Percentiles rank a stretch among this genome's conserved stretches.
phyloP scores from a whole-genome alignment of 2,329 filamentous ascomycete species.

The Beauveria sp. region DNA sequence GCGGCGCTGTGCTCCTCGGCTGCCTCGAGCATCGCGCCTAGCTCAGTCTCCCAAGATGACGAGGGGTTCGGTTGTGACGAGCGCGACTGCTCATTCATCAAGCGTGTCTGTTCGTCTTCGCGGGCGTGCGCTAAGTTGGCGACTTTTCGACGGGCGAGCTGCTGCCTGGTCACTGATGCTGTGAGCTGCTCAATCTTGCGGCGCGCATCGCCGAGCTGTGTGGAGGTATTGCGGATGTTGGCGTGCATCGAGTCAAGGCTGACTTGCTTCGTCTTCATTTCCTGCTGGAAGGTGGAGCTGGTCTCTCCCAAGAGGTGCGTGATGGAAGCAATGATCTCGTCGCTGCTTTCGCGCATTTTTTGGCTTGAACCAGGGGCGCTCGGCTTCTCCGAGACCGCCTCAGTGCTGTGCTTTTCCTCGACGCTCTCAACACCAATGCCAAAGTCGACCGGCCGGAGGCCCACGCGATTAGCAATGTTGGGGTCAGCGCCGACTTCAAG shows the following conservation, averaged over 20 bases:
- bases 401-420: conserved; percentile 36
- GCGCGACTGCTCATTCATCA: conserved; percentile 33
- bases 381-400: conserved; percentile 33
- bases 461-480: conserved; percentile 84
- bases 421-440: conserved; percentile 67
- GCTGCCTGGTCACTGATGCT: conserved; percentile 54
- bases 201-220: conserved; percentile 69
- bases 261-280: conserved; percentile 76
- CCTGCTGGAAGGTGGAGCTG: conserved; percentile 68
- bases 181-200: conserved; percentile 65
- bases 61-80: conserved; percentile 38
- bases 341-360: conserved; percentile 62
- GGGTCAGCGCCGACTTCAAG: conserved; percentile 92
- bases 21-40: conserved; percentile 38
- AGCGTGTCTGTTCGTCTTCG: conserved; percentile 56
- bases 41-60: conserved; percentile 47
- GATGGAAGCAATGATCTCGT: conserved; percentile 75
- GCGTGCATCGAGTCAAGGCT: conserved; percentile 75
- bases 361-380: conserved; percentile 39
- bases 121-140: conserved; percentile 69
- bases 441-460: conserved; percentile 86
- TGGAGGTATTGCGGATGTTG: conserved; percentile 72
- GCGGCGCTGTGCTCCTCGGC: conserved; percentile 26
- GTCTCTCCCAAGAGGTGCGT: conserved; percentile 75
- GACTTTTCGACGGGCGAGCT: conserved; percentile 63